Percentiles rank a stretch among this genome's conserved stretches.
These are phyloP conservation scores for Colletotrichum horii DNA, from an alignment of 2,329 filamentous ascomycete species.

Conservation along the genomic window DNA sequence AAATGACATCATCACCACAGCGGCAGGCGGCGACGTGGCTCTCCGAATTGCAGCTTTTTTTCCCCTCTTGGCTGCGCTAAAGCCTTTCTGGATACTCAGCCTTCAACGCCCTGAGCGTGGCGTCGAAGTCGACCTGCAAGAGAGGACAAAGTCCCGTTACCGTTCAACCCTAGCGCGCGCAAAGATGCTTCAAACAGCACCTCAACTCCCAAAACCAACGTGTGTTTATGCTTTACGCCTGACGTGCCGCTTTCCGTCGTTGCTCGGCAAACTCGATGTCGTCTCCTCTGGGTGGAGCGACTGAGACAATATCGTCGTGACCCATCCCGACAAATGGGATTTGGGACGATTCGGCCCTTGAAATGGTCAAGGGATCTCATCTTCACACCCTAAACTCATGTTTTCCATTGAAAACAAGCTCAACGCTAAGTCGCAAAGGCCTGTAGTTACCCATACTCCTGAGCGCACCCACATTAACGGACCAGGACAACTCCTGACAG, in stretches of 20 bases:
- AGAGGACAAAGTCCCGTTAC: background rate
- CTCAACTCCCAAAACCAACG: background rate
- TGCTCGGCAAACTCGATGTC: background rate
- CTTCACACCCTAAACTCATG: background rate
- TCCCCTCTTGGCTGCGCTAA: background rate
- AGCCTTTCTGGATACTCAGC: background rate
- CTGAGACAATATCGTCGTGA: background rate
- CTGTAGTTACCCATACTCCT: background rate
- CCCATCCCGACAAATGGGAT: background rate
- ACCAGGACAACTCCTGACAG: background rate
- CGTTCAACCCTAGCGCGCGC: background rate
- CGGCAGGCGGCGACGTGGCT: slow-evolving; percentile 2
- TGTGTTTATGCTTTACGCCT: background rate
- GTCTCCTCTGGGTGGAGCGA: background rate
- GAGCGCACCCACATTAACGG: background rate
- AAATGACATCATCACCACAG: slow-evolving; percentile 11
- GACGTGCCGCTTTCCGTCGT: background rate
- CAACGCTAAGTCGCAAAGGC: slow-evolving; percentile 3
- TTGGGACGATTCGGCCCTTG: background rate
- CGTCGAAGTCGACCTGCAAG: background rate
- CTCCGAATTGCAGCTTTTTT: background rate
- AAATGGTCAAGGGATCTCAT: background rate
- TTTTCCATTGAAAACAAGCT: slow-evolving; percentile 14
- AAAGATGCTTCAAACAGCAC: slow-evolving; percentile 6
- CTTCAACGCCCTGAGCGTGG: slow-evolving; percentile 6